Evolutionary conservation across 257 asterid genomes (phyloP), one percentile per base, ranked within the genome.

Genomic region (Przewalskia tangutica): DNA sequence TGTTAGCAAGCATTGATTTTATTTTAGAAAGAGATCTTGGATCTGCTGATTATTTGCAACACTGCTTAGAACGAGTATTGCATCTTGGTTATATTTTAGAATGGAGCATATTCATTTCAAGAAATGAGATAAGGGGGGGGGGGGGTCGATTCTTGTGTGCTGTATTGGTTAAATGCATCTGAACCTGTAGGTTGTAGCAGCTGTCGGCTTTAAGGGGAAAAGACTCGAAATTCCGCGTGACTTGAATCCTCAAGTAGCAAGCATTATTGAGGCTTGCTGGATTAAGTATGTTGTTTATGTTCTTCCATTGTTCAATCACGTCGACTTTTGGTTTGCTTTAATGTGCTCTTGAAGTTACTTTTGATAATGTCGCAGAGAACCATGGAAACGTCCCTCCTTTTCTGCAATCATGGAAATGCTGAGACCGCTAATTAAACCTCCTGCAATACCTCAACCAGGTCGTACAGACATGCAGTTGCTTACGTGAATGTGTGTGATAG

Each of bases 351-450:
- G 44, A 75, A 46, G 60, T 75, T 50, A 50, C 80, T 75, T 50
- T 2, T 75, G 62, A 32, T 50, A 23, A 75, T 75, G 42, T 81
- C 89, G 92, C 97, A 96, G 99, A 62, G 98, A 96, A 82, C 88
- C 98, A 60, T 90, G 99, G 97, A 92, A 91, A 80, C 93, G 99
- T 51, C 98, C 99, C 18, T 92, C 98, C 34, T 94, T 96, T 86
- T 44, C 93, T 85, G 87, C 83, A 86, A 88, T 96, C 84, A 94
- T 96, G 98, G 98, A 94, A 71, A 82, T 96, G 63, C 90, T 96
- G 89, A 91, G 86, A 85, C 84, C 92, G 66, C 84, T 96, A 87
- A 90, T 89, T 18, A 96, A 91, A 83, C 40, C 85, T 53, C 82
- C 93, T 70, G 83, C 92, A 4, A 53, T 87, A 81, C 85, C 88